These are phyloP conservation scores for Grosmannia huntii DNA, from an alignment of 2,329 filamentous ascomycete genomes.

Conservation along the genomic window DNA sequence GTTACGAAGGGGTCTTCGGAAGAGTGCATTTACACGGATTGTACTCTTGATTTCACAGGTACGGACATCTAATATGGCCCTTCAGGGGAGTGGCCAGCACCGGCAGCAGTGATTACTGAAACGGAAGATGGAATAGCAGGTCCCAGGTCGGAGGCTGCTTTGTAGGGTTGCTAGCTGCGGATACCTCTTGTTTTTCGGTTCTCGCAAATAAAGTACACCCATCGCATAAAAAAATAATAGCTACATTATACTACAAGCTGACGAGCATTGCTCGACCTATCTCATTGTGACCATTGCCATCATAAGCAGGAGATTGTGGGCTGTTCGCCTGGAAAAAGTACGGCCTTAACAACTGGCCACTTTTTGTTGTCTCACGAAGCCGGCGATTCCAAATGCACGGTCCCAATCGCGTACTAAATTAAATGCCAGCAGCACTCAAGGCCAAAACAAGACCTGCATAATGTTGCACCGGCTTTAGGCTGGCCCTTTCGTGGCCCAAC, in stretches of 20 bases:
- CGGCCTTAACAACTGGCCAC: too few relatives aligned
- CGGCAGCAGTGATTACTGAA: neutral
- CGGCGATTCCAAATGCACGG: too few relatives aligned
- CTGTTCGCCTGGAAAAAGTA: too few relatives aligned
- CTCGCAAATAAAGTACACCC: neutral
- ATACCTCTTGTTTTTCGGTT: neutral
- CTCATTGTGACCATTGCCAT: too few relatives aligned
- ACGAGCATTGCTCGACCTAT: neutral
- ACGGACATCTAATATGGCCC: conserved; percentile 5
- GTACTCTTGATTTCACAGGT: neutral
- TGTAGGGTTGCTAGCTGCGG: neutral
- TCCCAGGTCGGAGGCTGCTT: conserved; percentile 1
- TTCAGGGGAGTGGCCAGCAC: neutral
- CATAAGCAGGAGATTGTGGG: too few relatives aligned
- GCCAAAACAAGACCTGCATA: too few relatives aligned
- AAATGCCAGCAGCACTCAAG: too few relatives aligned
- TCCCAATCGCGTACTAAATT: too few relatives aligned
- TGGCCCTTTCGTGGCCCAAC: too few relatives aligned
- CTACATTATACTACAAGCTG: neutral
- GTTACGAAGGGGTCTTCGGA: neutral
- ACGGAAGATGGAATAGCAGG: neutral
- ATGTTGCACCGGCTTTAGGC: too few relatives aligned
- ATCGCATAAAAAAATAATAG: neutral
- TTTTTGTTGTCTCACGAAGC: too few relatives aligned
- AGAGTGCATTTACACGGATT: neutral